phyloP scores from a whole-genome alignment of 2,329 filamentous ascomycete species.

The Beauveria sp. region DNA sequence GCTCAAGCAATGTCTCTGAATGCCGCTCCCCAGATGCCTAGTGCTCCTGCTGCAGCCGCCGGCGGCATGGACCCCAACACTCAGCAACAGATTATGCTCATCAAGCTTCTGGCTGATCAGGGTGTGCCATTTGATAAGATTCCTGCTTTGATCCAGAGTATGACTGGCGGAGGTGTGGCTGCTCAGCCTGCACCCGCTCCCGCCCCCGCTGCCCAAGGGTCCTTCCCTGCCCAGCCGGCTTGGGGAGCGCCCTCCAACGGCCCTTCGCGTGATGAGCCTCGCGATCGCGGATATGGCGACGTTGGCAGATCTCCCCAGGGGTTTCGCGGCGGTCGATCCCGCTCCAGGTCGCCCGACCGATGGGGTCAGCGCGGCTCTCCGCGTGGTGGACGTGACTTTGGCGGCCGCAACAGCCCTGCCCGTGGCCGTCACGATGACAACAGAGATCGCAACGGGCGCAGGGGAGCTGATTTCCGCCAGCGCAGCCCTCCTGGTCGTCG shows the following conservation, averaged over 20 bases:
- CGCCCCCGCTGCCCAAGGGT: constrained; percentile 33
- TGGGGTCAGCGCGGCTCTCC: constrained; percentile 62
- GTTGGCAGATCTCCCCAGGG: constrained; percentile 55
- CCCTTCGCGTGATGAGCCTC: constrained; percentile 35
- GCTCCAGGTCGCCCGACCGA: constrained; percentile 73
- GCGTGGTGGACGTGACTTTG: constrained; percentile 54
- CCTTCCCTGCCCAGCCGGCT: constrained; percentile 29
- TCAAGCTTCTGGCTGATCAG: constrained; percentile 68
- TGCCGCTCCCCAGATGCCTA: constrained; percentile 25
- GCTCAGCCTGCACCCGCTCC: constrained; percentile 24
- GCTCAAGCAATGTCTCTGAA: constrained; percentile 20
- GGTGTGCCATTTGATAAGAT: constrained; percentile 74
- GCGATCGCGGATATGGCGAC: constrained; percentile 51
- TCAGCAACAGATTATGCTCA: constrained; percentile 64
- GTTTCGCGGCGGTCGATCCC: constrained; percentile 53
- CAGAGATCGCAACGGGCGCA: constrained; percentile 41
- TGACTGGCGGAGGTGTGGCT: constrained; percentile 34
- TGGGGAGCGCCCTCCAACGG: constrained; percentile 22
- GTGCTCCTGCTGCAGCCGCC: constrained; percentile 25
- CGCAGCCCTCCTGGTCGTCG: constrained; percentile 70
- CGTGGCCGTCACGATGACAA: constrained; percentile 50
- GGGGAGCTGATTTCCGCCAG: constrained; percentile 71
- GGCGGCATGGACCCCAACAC: constrained; percentile 43
- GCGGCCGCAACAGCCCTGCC: constrained; percentile 57
- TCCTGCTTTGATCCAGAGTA: constrained; percentile 47